These are phyloP conservation scores for Trichoderma atroviride DNA, from an alignment of 2,329 filamentous ascomycete species.

Conservation along the genomic window DNA sequence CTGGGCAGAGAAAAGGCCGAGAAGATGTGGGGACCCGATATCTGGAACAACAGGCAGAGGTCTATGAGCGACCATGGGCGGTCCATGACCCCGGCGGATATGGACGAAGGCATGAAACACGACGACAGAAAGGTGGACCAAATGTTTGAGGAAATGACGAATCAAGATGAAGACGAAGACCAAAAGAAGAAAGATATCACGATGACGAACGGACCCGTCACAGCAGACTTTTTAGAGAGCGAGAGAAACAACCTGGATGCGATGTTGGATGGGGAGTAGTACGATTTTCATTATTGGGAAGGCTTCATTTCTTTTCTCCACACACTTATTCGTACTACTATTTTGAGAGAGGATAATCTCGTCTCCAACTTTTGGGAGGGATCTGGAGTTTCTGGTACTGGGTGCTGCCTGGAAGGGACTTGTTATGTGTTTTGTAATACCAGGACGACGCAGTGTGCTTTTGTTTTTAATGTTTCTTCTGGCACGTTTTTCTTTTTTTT, in stretches of 20 bases:
- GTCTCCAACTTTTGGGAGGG: neutral
- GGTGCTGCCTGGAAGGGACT: neutral
- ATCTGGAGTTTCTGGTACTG: slow-evolving; percentile 20
- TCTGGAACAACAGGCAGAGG: slow-evolving; percentile 46
- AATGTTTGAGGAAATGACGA: slow-evolving; percentile 60
- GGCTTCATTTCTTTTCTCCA: neutral
- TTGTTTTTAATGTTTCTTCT: neutral
- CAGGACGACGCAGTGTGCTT: slow-evolving; percentile 19
- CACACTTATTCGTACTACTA: neutral
- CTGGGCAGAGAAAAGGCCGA: slow-evolving; percentile 54
- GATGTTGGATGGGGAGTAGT: slow-evolving; percentile 48
- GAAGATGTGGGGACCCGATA: slow-evolving; percentile 53
- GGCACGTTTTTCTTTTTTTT: neutral
- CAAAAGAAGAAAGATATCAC: slow-evolving; percentile 41
- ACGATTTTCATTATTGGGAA: neutral
- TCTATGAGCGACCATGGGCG: slow-evolving; percentile 36
- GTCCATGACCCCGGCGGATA: slow-evolving; percentile 35
- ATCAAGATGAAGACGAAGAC: slow-evolving; percentile 54
- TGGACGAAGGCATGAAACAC: slow-evolving; percentile 40
- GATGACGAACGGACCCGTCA: slow-evolving; percentile 40
- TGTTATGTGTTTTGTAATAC: slow-evolving; percentile 21
- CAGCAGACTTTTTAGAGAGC: slow-evolving; percentile 48
- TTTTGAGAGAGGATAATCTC: neutral
- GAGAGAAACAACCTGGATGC: slow-evolving; percentile 53
- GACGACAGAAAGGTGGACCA: slow-evolving; percentile 55